These are phyloP conservation scores for Penicillium sp. DNA, from an alignment of 2,329 filamentous ascomycete genomes.

Conservation along the genomic window DNA sequence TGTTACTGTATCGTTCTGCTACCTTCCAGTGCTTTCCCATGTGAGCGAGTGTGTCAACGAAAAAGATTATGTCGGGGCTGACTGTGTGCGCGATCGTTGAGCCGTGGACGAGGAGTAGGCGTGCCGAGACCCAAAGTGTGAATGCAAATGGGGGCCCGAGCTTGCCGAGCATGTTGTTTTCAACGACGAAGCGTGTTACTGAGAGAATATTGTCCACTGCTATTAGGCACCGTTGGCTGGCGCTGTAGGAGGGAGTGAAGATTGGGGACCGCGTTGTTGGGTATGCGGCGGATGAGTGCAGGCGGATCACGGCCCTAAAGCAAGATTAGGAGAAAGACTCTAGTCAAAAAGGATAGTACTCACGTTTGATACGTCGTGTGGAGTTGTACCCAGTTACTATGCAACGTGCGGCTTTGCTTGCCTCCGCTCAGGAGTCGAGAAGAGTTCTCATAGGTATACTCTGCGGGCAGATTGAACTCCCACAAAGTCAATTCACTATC, in stretches of 20 bases:
- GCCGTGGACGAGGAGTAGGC: constrained; percentile 80
- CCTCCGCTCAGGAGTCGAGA: constrained; percentile 66
- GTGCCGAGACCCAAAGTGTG: constrained; percentile 84
- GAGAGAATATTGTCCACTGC: constrained; percentile 80
- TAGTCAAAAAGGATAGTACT: constrained; percentile 27
- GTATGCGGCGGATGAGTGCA: constrained; percentile 89
- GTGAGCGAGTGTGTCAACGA: constrained; percentile 74
- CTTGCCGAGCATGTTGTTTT: constrained; percentile 68
- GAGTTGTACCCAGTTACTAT: constrained; percentile 84
- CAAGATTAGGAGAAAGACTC: constrained; percentile 7
- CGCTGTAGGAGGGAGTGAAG: constrained; percentile 83
- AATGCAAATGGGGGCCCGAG: constrained; percentile 89
- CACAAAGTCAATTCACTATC: constrained; percentile 74
- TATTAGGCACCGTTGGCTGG: constrained; percentile 73
- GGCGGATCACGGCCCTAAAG: constrained; percentile 68
- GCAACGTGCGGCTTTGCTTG: constrained; percentile 63
- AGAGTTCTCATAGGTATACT: constrained; percentile 71
- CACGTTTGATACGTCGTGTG: constrained; percentile 84
- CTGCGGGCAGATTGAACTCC: constrained; percentile 76
- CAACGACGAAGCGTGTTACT: constrained; percentile 71
- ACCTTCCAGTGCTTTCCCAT: constrained; percentile 85
- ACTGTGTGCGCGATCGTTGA: constrained; percentile 83
- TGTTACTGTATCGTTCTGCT: constrained; percentile 71
- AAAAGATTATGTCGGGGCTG: constrained; percentile 71
- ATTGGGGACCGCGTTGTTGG: constrained; percentile 83